Conservation (phyloP, 1,139 yeast genomes). For the Sugiyamaella xylanicola region DNA sequence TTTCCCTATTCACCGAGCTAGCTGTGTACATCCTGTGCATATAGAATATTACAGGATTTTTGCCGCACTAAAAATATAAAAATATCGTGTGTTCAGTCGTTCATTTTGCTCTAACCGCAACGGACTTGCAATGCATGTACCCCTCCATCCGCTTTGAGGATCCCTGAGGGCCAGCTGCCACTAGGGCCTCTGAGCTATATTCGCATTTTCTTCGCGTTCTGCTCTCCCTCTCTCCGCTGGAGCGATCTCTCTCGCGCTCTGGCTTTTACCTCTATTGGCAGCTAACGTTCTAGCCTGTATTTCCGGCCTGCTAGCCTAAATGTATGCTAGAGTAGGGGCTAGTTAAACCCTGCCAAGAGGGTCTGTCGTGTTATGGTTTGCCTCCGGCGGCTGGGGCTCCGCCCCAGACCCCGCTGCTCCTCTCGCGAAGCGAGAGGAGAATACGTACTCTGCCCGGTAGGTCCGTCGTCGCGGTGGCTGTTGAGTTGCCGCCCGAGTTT, state of each 20-base stretch:
- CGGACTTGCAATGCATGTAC: not conserved
- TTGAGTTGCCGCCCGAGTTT: too few species aligned
- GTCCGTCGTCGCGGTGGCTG: too few species aligned
- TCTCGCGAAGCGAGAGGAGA: too few species aligned
- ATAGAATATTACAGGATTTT: slow-evolving; percentile 1
- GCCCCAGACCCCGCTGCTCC: too few species aligned
- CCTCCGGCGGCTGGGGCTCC: too few species aligned
- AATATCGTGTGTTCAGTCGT: not conserved
- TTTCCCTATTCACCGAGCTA: slow-evolving; percentile 9
- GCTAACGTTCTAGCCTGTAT: not conserved
- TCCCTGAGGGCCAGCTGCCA: not conserved
- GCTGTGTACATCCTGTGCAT: not conserved
- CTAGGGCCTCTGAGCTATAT: too few species aligned
- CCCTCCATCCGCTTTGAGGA: not conserved
- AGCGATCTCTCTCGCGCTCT: not conserved
- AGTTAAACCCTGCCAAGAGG: too few species aligned
- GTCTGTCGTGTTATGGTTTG: too few species aligned
- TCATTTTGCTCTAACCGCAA: not conserved
- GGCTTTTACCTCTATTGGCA: not conserved
- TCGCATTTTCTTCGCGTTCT: not conserved
- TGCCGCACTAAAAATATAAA: slow-evolving; percentile 11
- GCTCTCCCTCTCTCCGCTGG: not conserved
- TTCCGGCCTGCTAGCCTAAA: too few species aligned
- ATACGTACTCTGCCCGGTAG: too few species aligned
- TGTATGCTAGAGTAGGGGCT: too few species aligned